These are phyloP conservation scores for Colletotrichum sp. DNA, from an alignment of 2,329 filamentous ascomycete genomes.

Conservation along the genomic window DNA sequence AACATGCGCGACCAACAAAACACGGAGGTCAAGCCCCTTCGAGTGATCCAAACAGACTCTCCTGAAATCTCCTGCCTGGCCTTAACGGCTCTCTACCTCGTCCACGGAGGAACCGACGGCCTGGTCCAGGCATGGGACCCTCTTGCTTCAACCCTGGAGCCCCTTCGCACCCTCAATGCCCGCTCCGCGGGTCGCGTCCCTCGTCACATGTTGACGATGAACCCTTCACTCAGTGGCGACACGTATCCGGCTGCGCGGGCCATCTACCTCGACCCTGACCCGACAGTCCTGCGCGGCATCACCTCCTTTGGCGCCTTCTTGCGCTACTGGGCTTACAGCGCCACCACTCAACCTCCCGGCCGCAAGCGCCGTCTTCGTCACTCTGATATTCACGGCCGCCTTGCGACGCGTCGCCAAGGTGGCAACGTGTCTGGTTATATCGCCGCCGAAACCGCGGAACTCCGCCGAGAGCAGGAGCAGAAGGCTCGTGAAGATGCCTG, in stretches of 20 bases:
- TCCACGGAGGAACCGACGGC: conserved; percentile 93
- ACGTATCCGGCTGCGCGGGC: conserved; percentile 84
- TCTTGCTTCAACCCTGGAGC: conserved; percentile 78
- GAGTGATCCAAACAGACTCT: conserved; percentile 87
- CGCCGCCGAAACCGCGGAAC: conserved; percentile 80
- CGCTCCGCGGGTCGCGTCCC: conserved; percentile 83
- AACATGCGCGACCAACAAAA: conserved; percentile 73
- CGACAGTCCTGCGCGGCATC: conserved; percentile 83
- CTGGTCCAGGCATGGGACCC: conserved; percentile 97
- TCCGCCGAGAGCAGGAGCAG: conserved; percentile 74
- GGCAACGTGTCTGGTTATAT: conserved; percentile 82
- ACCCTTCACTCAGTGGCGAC: conserved; percentile 67
- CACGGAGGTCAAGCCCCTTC: conserved; percentile 72
- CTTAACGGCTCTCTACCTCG: conserved; percentile 83
- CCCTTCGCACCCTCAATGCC: conserved; percentile 86
- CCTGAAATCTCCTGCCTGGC: conserved; percentile 85
- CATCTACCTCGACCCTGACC: conserved; percentile 85
- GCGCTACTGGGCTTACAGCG: conserved; percentile 93
- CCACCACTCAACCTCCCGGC: conserved; percentile 75
- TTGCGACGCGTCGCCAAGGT: conserved; percentile 59
- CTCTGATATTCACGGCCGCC: conserved; percentile 61
- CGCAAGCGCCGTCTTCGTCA: conserved; percentile 82
- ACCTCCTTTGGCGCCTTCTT: conserved; percentile 87
- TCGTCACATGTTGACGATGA: conserved; percentile 65
- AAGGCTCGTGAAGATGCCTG: conserved; percentile 71